Base-by-base conservation (phyloP, 2,329 filamentous ascomycete species). In the Xylaria sp. region DNA sequence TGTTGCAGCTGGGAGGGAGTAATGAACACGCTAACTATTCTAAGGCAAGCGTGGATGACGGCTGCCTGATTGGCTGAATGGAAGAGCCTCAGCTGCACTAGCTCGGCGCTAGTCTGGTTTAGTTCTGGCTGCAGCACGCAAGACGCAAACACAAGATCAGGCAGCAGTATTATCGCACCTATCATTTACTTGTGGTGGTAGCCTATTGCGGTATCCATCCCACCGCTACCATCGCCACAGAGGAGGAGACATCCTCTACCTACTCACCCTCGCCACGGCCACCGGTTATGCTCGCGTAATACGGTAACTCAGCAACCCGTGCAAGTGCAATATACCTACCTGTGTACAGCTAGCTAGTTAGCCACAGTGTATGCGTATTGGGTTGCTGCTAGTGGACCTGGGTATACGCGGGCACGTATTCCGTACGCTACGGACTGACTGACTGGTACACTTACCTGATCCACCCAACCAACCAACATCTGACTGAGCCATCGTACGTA, bases 161-260 rank as follows among this genome's bases (percentile, higher is more conserved):
- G 69, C 69, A 70, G 32, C 69, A 70, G 69, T 14, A 69, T 70
- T 70, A 66, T 11, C 47, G 19, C 7, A 21, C 4, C 47, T 50
- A 17, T 21, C n/a, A 21, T 17, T 19, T n/a, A 24, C 12, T 24
- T 24, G 21, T 50, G n/a, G n/a, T 50, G 47, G 54, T 57, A 45
- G 34, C 34, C 39, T 57, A 57, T 50, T 24, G 17, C 34, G 11
- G 34, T 36, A 36, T 36, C 24, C 34, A 42, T 60, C 21, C 42
- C 48, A 47, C 42, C 42, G 14, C 42, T 19, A 47, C n/a, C 42
- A 3, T 19, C n/a, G 42, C 21, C 48, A 24, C 48, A 24, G 47
- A n/a, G n/a, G 34, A 36, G 3, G 17, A 57, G 17, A 4, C 32
- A 47, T 27, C 34, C 36, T n/a, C 14, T 48, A 36, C 34, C 8